phyloP scores from a whole-genome alignment of 192 early-diverging fungal species.

The Umbelopsis vinacea region DNA sequence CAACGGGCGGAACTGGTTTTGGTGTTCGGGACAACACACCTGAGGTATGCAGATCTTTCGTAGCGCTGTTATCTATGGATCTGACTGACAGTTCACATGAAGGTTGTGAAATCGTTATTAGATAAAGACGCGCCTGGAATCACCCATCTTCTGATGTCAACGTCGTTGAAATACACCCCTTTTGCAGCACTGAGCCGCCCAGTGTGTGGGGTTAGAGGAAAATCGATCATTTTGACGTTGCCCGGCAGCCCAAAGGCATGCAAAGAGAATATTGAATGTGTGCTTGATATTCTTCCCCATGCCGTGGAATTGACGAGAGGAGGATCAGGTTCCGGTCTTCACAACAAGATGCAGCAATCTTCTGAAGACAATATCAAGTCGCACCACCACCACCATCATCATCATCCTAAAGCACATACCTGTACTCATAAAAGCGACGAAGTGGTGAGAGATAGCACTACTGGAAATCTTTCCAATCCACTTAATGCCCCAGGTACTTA shows the following conservation, averaged over 20 bases:
- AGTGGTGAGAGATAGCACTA: not conserved
- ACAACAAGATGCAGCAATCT: constrained; percentile 49
- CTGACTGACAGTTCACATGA: not conserved
- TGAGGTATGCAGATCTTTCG: constrained; percentile 55
- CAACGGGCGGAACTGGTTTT: constrained; percentile 95
- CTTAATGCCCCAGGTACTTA: constrained; percentile 22
- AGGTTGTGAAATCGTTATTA: constrained; percentile 1
- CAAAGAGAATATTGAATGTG: constrained; percentile 79
- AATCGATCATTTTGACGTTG: constrained; percentile 77
- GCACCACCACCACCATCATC: constrained; percentile 43
- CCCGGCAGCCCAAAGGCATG: constrained; percentile 91
- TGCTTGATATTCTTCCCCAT: constrained; percentile 79
- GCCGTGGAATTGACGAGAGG: constrained; percentile 74
- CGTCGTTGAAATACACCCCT: constrained; percentile 81
- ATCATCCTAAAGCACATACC: constrained; percentile 23
- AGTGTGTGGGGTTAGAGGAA: constrained; percentile 61
- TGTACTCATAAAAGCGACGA: constrained; percentile 5
- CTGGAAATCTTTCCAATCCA: constrained; percentile 1
- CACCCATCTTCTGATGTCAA: constrained; percentile 73
- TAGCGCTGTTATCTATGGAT: not conserved
- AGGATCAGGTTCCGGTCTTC: constrained; percentile 60
- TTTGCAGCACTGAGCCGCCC: constrained; percentile 90
- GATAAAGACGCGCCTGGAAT: constrained; percentile 68
- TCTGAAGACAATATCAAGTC: constrained; percentile 34
- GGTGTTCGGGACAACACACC: constrained; percentile 85